phyloP scores from a whole-genome alignment of 257 asterid genomes.

The Scutellaria galericulata region DNA sequence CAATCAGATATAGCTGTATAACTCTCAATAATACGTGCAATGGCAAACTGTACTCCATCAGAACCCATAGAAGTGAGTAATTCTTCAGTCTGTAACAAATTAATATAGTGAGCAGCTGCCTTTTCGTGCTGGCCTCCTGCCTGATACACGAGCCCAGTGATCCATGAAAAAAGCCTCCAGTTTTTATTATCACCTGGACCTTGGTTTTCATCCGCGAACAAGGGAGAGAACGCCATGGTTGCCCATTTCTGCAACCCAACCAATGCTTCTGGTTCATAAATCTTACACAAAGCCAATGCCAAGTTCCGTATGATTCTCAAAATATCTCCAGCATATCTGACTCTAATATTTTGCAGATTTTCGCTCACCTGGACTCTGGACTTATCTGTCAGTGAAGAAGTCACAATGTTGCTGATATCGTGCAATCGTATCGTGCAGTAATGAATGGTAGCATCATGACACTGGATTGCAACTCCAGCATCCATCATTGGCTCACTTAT shows the following conservation, averaged over 20 bases:
- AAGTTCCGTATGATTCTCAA: conserved; percentile 63
- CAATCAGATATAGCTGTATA: conserved; percentile 90
- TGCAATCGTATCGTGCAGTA: conserved; percentile 77
- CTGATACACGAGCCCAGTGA: conserved; percentile 89
- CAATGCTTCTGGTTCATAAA: conserved; percentile 77
- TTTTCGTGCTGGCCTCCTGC: conserved; percentile 94
- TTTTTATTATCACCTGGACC: conserved; percentile 47
- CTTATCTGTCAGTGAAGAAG: conserved; percentile 66
- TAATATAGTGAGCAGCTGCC: conserved; percentile 92
- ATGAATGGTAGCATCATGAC: conserved; percentile 84
- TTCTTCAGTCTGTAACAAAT: conserved; percentile 83
- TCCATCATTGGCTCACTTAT: conserved; percentile 99
- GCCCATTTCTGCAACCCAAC: conserved; percentile 93
- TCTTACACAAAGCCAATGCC: conserved; percentile 82
- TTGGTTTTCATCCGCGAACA: conserved; percentile 68
- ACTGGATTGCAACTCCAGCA: conserved; percentile 93
- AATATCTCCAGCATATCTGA: conserved; percentile 74
- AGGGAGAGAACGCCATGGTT: conserved; percentile 64
- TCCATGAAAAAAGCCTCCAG: conserved; percentile 78
- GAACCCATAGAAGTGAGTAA: conserved; percentile 87
- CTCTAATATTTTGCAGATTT: conserved; percentile 59
- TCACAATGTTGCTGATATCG: conserved; percentile 67
- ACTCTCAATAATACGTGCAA: conserved; percentile 85
- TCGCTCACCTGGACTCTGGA: conserved; percentile 72
- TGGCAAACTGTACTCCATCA: conserved; percentile 84